These are phyloP conservation scores for Fusarium irregulare DNA, from an alignment of 2,329 filamentous ascomycete genomes.

Conservation along the genomic window DNA sequence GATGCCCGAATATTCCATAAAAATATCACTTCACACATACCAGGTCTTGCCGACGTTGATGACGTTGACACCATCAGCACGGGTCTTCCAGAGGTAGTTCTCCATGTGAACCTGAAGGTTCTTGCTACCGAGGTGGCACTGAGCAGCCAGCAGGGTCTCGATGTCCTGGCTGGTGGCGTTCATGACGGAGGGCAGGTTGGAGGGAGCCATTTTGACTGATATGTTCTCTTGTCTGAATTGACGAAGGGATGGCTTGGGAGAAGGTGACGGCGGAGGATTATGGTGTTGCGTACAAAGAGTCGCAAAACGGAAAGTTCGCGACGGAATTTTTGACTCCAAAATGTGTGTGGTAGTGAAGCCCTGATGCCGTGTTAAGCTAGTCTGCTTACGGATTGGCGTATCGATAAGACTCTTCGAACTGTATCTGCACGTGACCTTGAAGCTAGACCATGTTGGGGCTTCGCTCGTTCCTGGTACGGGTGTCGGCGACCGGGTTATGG, in stretches of 20 bases:
- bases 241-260: conserved; percentile 43
- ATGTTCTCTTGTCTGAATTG: conserved; percentile 47
- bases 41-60: conserved; percentile 99
- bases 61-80: conserved; percentile 97
- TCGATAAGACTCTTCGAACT: not conserved
- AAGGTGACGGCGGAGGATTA: conserved; percentile 44
- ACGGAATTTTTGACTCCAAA: conserved; percentile 52
- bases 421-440: conserved; percentile 46
- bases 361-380: conserved; percentile 50
- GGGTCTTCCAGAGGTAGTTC: conserved; percentile 99
- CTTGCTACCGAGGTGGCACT: conserved; percentile 97
- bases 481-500: conserved; percentile 39
- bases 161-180: conserved; percentile 98
- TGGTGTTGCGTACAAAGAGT: conserved; percentile 46
- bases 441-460: conserved; percentile 40
- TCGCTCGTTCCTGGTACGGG: conserved; percentile 2
- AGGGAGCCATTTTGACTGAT: conserved; percentile 87
- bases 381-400: conserved; percentile 32
- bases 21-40: conserved; percentile 63
- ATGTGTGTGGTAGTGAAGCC: conserved; percentile 54
- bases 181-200: conserved; percentile 94
- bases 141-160: conserved; percentile 98
- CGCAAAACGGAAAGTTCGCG: conserved; percentile 58
- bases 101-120: conserved; percentile 99
- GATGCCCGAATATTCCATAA: not conserved